Base-by-base conservation (phyloP, 208 protist species). In the Leishmania braziliensis region DNA sequence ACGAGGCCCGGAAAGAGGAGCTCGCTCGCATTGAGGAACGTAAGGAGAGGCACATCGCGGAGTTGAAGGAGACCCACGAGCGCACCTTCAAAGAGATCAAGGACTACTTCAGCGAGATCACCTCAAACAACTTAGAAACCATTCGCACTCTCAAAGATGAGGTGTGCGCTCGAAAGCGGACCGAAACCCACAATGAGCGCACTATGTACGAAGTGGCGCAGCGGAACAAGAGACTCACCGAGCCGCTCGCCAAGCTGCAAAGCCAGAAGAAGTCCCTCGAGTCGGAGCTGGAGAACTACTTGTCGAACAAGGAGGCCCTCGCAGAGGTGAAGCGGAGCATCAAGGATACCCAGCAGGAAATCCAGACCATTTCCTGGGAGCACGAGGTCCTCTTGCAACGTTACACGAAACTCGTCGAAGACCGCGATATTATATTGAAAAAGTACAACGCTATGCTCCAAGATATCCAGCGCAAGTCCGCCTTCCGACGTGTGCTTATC, bases 51-150 rank as follows among this genome's bases (percentile, higher is more conserved):
- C 98, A 99, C 85, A 98, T 99, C 39, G 92, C 91, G 36, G 94
- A 99, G 84, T 91, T 99, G 54, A 97, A 98, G 75, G 87, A 93
- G 58, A 93, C 98, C 26, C 99, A 99, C 82, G 97, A 99, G 83
- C 92, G 93, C 56, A 98, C 98, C 4, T 99, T 99, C 90, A 93
- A 92, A 71, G 97, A 99, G 81, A 99, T 99, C 85, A 99, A 99
- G 81, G 95, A 98, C 72, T 99, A 99, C 90, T 99, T 99, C 89
- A 99, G 97, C 81, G 98, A 99, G 82, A 99, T 99, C 78, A 99
- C 98, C 14, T 98, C 97, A 36, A 99, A 99, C 92, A 99, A 99
- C 90, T 79, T 99, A n/a, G 98, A 99, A 75, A 98, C 98, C 36
- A 99, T 99, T 83, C 97, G 98, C 26, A 98, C 96, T 20, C 90